Conservation (phyloP, 805 yeast species). For the Teunomyces pallodes region DNA sequence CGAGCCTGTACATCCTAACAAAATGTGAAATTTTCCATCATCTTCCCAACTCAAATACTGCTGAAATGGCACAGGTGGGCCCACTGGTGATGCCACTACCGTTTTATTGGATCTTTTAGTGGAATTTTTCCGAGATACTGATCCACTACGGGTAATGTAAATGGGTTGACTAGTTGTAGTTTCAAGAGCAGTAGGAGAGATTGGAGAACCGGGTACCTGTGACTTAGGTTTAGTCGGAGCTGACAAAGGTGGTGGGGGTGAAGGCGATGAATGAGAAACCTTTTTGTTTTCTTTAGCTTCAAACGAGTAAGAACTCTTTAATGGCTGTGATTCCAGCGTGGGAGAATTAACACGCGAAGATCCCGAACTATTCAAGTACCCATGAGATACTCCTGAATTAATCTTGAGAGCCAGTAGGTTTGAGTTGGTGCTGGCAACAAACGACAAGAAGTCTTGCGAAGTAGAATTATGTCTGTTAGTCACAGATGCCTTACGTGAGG, state of each 20-base stretch:
- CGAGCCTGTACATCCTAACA: slow-evolving; percentile 92
- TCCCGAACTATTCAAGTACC: slow-evolving; percentile 8
- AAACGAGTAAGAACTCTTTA: slow-evolving; percentile 7
- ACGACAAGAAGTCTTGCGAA: slow-evolving; percentile 9
- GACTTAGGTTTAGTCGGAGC: slow-evolving; percentile 7
- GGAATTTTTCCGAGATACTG: slow-evolving; percentile 20
- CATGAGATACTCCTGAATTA: slow-evolving; percentile 4
- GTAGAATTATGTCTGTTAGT: slow-evolving; percentile 5
- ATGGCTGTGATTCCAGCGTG: slow-evolving; percentile 11
- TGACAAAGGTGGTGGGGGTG: slow-evolving; percentile 6
- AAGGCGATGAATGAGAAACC: not conserved
- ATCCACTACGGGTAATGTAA: slow-evolving; percentile 11
- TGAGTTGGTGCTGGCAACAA: slow-evolving; percentile 5
- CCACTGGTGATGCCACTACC: slow-evolving; percentile 53
- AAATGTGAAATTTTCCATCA: slow-evolving; percentile 82
- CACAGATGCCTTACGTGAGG: slow-evolving; percentile 13
- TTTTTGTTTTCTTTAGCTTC: slow-evolving; percentile 2
- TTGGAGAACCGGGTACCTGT: slow-evolving; percentile 2
- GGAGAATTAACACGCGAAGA: slow-evolving; percentile 21
- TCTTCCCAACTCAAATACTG: slow-evolving; percentile 70
- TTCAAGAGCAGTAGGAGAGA: slow-evolving; percentile 1
- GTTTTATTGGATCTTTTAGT: slow-evolving; percentile 44
- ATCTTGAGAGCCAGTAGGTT: slow-evolving; percentile 8
- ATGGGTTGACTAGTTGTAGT: slow-evolving; percentile 17
- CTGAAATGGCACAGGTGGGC: slow-evolving; percentile 72